Evolutionary conservation across 2,329 filamentous ascomycete genomes (phyloP).

Genomic region (Neopestalotiopsis clavispora): DNA sequence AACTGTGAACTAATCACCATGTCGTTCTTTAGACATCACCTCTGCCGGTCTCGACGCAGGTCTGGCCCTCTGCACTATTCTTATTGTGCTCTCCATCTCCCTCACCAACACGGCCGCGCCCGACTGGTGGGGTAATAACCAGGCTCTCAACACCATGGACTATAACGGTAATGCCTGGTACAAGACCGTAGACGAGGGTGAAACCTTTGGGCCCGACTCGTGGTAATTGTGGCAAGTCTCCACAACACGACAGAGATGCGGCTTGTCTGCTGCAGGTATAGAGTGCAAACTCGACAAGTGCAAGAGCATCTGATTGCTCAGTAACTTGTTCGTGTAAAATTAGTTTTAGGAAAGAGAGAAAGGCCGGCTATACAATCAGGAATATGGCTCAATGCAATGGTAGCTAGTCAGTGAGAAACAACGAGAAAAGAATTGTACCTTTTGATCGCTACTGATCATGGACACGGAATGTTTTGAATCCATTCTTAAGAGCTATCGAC

Average conservation of each 20-base stretch:
- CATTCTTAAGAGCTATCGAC: too few relatives aligned
- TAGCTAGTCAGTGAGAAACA: too few relatives aligned
- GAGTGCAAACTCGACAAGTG: too few relatives aligned
- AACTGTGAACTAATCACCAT: conserved; percentile 44
- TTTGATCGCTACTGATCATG: too few relatives aligned
- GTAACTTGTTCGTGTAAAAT: too few relatives aligned
- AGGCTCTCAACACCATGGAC: conserved; percentile 45
- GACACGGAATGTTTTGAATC: too few relatives aligned
- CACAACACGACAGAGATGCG: background rate
- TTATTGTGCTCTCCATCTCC: conserved; percentile 54
- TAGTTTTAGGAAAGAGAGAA: too few relatives aligned
- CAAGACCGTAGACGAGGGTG: conserved; percentile 36
- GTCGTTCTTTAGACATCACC: conserved; percentile 51
- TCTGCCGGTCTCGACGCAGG: conserved; percentile 58
- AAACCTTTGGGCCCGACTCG: conserved; percentile 45
- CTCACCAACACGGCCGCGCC: conserved; percentile 40
- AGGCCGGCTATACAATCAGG: too few relatives aligned
- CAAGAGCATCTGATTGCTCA: too few relatives aligned
- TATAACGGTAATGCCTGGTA: conserved; percentile 38
- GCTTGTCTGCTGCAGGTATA: background rate
- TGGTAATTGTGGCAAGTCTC: conserved; percentile 25
- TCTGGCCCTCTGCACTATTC: conserved; percentile 50
- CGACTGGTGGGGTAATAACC: conserved; percentile 50
- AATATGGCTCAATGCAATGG: too few relatives aligned
- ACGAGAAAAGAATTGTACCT: too few relatives aligned